These are phyloP conservation scores for Myxozyma neglecta DNA, from an alignment of 805 yeast species.

Conservation along the genomic window DNA sequence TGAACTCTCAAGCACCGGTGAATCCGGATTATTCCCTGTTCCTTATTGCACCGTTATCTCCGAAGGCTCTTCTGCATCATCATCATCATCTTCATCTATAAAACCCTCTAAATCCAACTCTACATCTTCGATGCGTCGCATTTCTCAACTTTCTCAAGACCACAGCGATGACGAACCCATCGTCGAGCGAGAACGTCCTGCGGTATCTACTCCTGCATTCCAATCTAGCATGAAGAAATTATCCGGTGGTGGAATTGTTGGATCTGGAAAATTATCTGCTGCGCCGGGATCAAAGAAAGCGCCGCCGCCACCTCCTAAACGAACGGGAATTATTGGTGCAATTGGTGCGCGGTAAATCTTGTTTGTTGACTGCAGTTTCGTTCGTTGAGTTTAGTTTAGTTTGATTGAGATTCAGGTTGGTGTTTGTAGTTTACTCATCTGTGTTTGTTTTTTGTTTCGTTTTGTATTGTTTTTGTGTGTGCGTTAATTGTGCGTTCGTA, in stretches of 20 bases:
- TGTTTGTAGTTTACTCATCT: not conserved
- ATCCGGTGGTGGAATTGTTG: slow-evolving; percentile 13
- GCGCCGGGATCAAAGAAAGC: slow-evolving; percentile 24
- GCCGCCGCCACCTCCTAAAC: slow-evolving; percentile 32
- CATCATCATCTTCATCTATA: slow-evolving; percentile 6
- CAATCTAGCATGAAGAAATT: slow-evolving; percentile 31
- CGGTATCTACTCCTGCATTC: slow-evolving; percentile 20
- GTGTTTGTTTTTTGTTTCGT: not conserved
- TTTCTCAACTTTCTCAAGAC: slow-evolving; percentile 9
- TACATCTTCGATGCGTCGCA: slow-evolving; percentile 5
- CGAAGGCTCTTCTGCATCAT: slow-evolving; percentile 12
- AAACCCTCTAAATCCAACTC: slow-evolving; percentile 24
- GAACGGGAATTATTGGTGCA: slow-evolving; percentile 28
- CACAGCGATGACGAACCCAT: slow-evolving; percentile 7
- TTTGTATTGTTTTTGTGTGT: not conserved
- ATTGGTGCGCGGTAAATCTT: slow-evolving; percentile 19
- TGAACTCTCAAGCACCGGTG: slow-evolving; percentile 21
- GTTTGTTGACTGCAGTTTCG: not conserved
- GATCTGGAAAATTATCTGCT: slow-evolving; percentile 12
- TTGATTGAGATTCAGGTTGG: not conserved
- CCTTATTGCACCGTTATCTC: slow-evolving; percentile 32
- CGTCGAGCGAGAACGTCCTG: slow-evolving; percentile 2
- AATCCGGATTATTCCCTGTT: slow-evolving; percentile 33
- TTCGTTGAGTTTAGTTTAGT: not conserved
- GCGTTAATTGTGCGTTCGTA: not conserved